phyloP scores from a whole-genome alignment of 2,329 filamentous ascomycete genomes.

The Sarocladium brachiariae region DNA sequence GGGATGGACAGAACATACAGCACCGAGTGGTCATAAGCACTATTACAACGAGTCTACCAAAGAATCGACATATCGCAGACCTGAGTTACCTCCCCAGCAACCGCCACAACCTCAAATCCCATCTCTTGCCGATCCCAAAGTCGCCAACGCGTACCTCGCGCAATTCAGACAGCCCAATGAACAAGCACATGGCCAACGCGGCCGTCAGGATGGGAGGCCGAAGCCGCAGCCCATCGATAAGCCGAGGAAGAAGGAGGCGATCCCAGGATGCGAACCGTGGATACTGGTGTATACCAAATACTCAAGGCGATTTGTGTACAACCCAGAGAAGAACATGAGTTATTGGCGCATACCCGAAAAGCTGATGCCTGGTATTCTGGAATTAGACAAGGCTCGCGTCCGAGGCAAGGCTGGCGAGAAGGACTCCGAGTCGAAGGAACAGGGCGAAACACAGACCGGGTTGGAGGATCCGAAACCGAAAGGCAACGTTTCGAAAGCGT shows the following conservation, averaged over 20 bases:
- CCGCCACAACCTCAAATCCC: constrained; percentile 20
- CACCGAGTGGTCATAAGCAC: constrained; percentile 79
- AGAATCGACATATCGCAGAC: constrained; percentile 79
- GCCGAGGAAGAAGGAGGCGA: constrained; percentile 70
- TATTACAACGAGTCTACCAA: constrained; percentile 81
- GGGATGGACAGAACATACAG: constrained; percentile 91
- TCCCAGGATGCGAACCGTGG: constrained; percentile 83
- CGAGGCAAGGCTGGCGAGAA: constrained; percentile 33
- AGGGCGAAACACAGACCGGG: background rate
- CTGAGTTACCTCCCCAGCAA: constrained; percentile 32
- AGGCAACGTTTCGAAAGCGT: background rate
- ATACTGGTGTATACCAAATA: constrained; percentile 88
- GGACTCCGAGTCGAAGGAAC: constrained; percentile 27
- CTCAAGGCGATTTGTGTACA: constrained; percentile 84
- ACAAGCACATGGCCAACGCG: constrained; percentile 29
- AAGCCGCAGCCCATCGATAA: constrained; percentile 67
- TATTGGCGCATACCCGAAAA: constrained; percentile 93
- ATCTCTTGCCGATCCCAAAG: constrained; percentile 45
- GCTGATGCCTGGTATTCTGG: constrained; percentile 69
- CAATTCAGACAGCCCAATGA: constrained; percentile 37
- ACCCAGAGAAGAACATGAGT: constrained; percentile 76
- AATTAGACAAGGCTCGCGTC: constrained; percentile 66
- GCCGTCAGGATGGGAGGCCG: constrained; percentile 50
- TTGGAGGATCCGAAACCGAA: no score
- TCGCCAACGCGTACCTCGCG: constrained; percentile 56